Base-by-base conservation (phyloP, 192 early-diverging fungal species). In the Umbelopsis ramanniana region DNA sequence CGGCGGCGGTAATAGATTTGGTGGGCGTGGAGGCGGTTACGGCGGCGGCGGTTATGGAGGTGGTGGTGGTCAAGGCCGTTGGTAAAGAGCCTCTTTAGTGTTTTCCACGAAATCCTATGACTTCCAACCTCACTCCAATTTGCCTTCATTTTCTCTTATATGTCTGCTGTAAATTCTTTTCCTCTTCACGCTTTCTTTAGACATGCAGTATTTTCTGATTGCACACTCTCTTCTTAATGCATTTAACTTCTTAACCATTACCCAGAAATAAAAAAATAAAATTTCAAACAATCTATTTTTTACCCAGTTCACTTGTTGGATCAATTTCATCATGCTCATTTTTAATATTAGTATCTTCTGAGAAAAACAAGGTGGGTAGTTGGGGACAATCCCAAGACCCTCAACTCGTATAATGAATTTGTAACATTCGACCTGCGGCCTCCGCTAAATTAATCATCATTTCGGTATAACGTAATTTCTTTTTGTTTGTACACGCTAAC, bases 51-150 rank as follows among this genome's bases (percentile, higher is more conserved):
- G 79, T 54, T 24, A 70, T 67, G 46, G 70, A 26, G 67, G 82
- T 45, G 76, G 29, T 29, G 29, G 82, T 45, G 68, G 83, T 23
- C 54, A 78, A 15, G 38, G 79, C 47, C 73, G 85, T 47, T 73
- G 82, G 33, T 73, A 83, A 52, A 81, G 14, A 37, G 26, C 15
- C 29, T 6, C 35, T 37, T 6, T 37, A 17, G 0, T 14, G 8
- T 14, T 37, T 37, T 29, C 53, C 53, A 43, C 40, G 40, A 43
- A 43, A 43, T 11, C 6, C 40, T 43, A 4, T 7, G 40, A 12
- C 40, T 43, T 11, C 6, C 40, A 43, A 43, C 40, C 40, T 29
- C 29, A 43, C 40, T 43, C 11, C 6, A 43, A 43, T 43, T 43
- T 43, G 40, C 40, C 40, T 43, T 12, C 11, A 43, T 43, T n/a